phyloP scores from a whole-genome alignment of 75 land plant genomes.

The Gnetum montanum region DNA sequence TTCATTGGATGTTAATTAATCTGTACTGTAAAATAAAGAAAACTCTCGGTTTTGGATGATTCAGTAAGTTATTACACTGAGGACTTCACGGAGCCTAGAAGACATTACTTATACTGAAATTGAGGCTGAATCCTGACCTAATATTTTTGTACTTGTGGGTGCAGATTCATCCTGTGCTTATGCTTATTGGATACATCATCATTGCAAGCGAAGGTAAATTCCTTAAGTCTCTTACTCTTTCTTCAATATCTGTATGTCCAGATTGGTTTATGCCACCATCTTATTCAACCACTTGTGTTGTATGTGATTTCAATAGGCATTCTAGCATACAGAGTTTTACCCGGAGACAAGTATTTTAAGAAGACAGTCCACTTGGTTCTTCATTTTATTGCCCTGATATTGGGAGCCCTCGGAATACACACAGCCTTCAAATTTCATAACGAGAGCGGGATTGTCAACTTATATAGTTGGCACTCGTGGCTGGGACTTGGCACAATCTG shows the following conservation, averaged over 20 bases:
- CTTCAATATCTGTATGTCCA: background rate
- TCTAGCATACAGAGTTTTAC: conserved; percentile 67
- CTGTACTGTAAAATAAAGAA: too few species aligned
- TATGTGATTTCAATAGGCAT: conserved; percentile 71
- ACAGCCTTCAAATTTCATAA: conserved; percentile 84
- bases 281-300: background rate
- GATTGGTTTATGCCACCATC: background rate
- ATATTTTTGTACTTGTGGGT: too few species aligned
- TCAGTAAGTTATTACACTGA: too few species aligned
- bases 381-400: conserved; percentile 62
- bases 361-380: conserved; percentile 70
- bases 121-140: too few species aligned
- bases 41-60: too few species aligned
- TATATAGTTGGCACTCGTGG: conserved; percentile 99
- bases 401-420: conserved; percentile 66
- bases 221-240: background rate
- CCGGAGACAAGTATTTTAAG: conserved; percentile 47
- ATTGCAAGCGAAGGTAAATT: conserved; percentile 89
- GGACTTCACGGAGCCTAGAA: too few species aligned
- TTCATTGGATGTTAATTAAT: too few species aligned
- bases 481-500: conserved; percentile 67
- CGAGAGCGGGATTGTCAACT: conserved; percentile 68
- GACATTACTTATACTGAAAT: too few species aligned
- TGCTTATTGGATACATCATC: conserved; percentile 81
- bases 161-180: conserved; percentile 94